These are phyloP conservation scores for Moniliophthora roreri DNA, from an alignment of 1,284 basidiomycete genomes.

Conservation along the genomic window DNA sequence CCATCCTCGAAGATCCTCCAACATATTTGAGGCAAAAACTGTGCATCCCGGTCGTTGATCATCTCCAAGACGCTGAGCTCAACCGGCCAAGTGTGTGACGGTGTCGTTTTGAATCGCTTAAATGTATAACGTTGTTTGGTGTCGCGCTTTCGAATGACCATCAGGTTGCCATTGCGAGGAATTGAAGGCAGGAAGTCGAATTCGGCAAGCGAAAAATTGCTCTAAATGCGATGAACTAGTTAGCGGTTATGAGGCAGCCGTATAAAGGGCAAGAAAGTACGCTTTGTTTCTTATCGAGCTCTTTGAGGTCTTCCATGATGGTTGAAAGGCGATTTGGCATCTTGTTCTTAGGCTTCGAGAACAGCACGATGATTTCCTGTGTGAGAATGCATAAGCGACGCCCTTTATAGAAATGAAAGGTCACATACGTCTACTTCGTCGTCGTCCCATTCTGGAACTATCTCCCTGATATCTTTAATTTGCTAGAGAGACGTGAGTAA, in stretches of 20 bases:
- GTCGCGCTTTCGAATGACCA: constrained; percentile 16
- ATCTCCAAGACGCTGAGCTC: constrained; percentile 55
- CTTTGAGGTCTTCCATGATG: constrained; percentile 18
- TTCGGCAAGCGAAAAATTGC: constrained; percentile 11
- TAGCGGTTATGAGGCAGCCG: not conserved
- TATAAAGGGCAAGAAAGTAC: not conserved
- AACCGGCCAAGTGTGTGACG: constrained; percentile 41
- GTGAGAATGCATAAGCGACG: not conserved
- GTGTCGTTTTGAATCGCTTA: constrained; percentile 35
- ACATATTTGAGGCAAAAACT: constrained; percentile 61
- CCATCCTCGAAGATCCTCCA: constrained; percentile 68
- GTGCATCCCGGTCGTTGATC: constrained; percentile 44
- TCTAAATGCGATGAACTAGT: not conserved
- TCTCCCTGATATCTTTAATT: constrained; percentile 33
- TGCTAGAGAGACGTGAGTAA: constrained; percentile 22
- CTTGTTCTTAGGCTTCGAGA: constrained; percentile 24
- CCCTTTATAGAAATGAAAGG: not conserved
- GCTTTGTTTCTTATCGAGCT: not conserved
- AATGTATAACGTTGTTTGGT: constrained; percentile 48
- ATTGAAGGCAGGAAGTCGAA: constrained; percentile 15
- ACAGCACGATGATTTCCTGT: constrained; percentile 43
- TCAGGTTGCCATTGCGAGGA: constrained; percentile 1
- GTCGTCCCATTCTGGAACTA: constrained; percentile 40
- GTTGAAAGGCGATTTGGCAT: constrained; percentile 16
- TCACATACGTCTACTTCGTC: constrained; percentile 39